Evolutionary conservation across 1,284 basidiomycete genomes (phyloP).

Genomic region (Pulveroboletus sp.): DNA sequence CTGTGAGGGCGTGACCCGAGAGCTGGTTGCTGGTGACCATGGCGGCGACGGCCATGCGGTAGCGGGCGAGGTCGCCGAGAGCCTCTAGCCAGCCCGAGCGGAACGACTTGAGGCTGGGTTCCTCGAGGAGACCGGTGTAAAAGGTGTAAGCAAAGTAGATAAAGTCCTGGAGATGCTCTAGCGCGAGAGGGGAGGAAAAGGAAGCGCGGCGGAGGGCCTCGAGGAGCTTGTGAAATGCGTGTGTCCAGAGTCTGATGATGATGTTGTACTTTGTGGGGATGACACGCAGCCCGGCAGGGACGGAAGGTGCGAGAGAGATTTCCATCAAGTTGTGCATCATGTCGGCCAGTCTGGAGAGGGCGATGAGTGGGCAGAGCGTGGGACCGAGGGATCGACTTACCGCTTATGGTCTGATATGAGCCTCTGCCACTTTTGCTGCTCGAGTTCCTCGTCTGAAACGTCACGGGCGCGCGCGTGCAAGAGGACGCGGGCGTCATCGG

Average conservation of each 20-base stretch:
- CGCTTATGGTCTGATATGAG: conserved; percentile 70
- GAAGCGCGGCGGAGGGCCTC: conserved; percentile 87
- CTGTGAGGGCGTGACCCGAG: conserved; percentile 45
- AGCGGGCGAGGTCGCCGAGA: conserved; percentile 92
- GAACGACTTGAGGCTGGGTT: conserved; percentile 71
- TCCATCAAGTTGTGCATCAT: conserved; percentile 86
- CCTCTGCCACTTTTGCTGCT: conserved; percentile 65
- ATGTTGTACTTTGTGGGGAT: conserved; percentile 96
- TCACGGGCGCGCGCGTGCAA: conserved; percentile 48
- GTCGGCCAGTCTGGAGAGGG: conserved; percentile 72
- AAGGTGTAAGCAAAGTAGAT: conserved; percentile 95
- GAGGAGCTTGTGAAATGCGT: conserved; percentile 86
- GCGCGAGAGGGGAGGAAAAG: conserved; percentile 56
- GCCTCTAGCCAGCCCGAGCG: conserved; percentile 92
- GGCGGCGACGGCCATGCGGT: conserved; percentile 89
- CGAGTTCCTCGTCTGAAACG: conserved; percentile 51
- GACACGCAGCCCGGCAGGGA: conserved; percentile 84
- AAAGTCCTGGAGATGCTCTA: conserved; percentile 85
- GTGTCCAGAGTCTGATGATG: conserved; percentile 90
- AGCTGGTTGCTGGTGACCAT: conserved; percentile 53
- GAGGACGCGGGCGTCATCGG: conserved; percentile 53
- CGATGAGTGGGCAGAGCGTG: conserved; percentile 2
- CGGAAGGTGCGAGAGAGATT: conserved; percentile 82
- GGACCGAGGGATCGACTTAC: conserved; percentile 40
- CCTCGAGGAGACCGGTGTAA: conserved; percentile 88